phyloP scores from a whole-genome alignment of 371 early-diverging fungal genomes.

The Actinomortierella ambigua region DNA sequence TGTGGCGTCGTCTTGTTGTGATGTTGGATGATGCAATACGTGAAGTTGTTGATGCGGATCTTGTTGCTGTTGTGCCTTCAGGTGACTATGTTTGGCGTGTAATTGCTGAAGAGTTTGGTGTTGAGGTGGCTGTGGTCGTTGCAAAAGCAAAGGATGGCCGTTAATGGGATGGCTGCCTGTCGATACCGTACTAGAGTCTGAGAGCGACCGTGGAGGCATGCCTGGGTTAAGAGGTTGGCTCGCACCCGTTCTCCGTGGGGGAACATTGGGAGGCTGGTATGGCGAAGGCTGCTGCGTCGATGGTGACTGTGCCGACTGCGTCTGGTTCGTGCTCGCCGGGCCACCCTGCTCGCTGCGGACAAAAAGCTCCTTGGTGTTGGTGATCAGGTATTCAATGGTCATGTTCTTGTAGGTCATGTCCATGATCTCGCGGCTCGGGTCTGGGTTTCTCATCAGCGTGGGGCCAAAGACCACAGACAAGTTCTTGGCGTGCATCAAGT shows the following conservation, averaged over 20 bases:
- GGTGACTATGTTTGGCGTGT: slow-evolving; percentile 4
- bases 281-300: neutral
- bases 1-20: slow-evolving; percentile 4
- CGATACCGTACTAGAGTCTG: slow-evolving; percentile 11
- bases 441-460: slow-evolving; percentile 76
- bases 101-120: slow-evolving; percentile 12
- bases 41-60: slow-evolving; percentile 18
- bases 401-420: slow-evolving; percentile 82
- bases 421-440: slow-evolving; percentile 70
- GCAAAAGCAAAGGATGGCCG: neutral
- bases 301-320: slow-evolving; percentile 1
- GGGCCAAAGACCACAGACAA: slow-evolving; percentile 95
- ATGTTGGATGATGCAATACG: slow-evolving; percentile 11
- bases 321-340: neutral
- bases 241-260: too few relatives aligned
- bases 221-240: too few relatives aligned
- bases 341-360: slow-evolving; percentile 5
- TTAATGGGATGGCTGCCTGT: neutral
- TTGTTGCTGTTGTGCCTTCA: slow-evolving; percentile 3
- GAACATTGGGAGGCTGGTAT: too few relatives aligned
- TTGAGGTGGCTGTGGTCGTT: slow-evolving; percentile 1
- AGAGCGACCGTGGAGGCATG: slow-evolving; percentile 6
- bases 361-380: slow-evolving; percentile 9
- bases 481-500: slow-evolving; percentile 89
- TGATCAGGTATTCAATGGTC: slow-evolving; percentile 69